These are phyloP conservation scores for Hibiscus tridactylites DNA, from an alignment of 345 rosid genomes.

Conservation along the genomic window DNA sequence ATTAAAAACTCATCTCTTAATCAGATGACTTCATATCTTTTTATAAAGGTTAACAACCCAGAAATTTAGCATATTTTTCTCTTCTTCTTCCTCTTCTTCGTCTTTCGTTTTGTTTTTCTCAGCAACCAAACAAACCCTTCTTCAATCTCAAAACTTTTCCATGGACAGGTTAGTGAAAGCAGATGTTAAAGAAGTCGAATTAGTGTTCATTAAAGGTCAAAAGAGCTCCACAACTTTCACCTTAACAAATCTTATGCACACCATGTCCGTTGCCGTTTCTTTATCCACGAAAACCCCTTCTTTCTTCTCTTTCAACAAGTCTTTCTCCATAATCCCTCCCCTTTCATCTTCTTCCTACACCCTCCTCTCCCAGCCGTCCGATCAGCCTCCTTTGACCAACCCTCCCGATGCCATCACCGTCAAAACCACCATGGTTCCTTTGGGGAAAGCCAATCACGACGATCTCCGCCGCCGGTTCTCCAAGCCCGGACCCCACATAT, in stretches of 20 bases:
- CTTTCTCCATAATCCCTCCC: constrained; percentile 42
- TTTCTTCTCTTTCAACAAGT: constrained; percentile 32
- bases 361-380: constrained; percentile 23
- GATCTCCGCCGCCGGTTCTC: constrained; percentile 47
- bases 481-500: constrained; percentile 44
- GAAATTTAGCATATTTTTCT: neutral
- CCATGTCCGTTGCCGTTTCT: constrained; percentile 67
- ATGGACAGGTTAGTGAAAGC: constrained; percentile 61
- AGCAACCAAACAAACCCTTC: constrained; percentile 7
- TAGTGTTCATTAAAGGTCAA: constrained; percentile 35
- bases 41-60: neutral
- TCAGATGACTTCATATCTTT: no score
- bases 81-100: neutral
- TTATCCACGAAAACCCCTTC: constrained; percentile 40
- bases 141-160: neutral
- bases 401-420: constrained; percentile 29
- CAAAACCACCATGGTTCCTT: constrained; percentile 48
- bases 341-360: constrained; percentile 37
- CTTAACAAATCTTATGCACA: constrained; percentile 58
- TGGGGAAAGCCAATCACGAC: constrained; percentile 45
- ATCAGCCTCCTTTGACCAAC: constrained; percentile 25
- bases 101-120: neutral
- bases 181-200: constrained; percentile 45
- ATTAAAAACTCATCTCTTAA: neutral
- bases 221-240: constrained; percentile 35